phyloP scores from a whole-genome alignment of 495 filamentous ascomycete species.

The Tuber borchii region DNA sequence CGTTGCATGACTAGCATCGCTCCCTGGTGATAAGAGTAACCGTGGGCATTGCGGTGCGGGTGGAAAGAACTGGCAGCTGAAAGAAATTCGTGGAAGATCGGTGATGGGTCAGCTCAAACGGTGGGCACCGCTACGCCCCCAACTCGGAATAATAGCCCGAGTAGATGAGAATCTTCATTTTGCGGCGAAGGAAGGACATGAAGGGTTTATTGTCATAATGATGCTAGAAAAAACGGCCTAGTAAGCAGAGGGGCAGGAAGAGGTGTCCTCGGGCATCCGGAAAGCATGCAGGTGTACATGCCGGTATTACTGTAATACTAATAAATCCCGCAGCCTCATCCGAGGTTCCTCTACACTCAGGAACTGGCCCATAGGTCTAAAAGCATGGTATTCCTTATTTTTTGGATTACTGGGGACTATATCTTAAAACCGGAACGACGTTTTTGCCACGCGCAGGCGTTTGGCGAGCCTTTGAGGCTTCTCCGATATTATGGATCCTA shows the following conservation, averaged over 20 bases:
- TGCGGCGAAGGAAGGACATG: not conserved
- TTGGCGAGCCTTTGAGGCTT: constrained; percentile 5
- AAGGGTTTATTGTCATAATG: not conserved
- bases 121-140: not conserved
- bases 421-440: not conserved
- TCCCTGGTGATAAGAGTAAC: not conserved
- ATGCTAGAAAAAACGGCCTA: not conserved
- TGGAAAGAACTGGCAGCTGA: not conserved
- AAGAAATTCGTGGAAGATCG: not conserved
- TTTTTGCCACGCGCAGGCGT: not conserved
- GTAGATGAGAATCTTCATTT: not conserved
- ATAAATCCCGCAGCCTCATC: not conserved
- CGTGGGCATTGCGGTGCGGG: not conserved
- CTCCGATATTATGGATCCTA: constrained; percentile 27
- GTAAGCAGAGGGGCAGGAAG: not conserved
- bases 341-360: not conserved
- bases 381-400: not conserved
- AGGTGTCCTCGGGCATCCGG: not conserved
- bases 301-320: not conserved
- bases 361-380: not conserved
- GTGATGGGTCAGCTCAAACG: not conserved
- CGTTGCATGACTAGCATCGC: not conserved
- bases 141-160: not conserved
- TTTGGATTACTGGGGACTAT: not conserved
- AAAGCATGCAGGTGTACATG: not conserved